phyloP scores from a whole-genome alignment of 805 yeast species.

The Yarrowia divulgata region DNA sequence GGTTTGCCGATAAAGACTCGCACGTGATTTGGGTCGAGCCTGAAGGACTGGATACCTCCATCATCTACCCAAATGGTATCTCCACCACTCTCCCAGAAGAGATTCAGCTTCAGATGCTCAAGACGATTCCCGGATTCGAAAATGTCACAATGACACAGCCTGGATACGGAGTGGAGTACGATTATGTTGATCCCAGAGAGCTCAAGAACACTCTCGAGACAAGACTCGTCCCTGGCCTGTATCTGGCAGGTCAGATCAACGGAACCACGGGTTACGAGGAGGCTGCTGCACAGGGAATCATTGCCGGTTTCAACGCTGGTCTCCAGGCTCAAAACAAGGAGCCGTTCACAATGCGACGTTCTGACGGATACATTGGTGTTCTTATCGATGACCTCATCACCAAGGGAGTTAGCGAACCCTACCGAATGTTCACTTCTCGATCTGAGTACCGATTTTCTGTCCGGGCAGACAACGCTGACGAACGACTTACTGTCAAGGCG shows the following conservation, averaged over 20 bases:
- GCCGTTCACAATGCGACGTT: constrained; percentile 66
- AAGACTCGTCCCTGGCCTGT: constrained; percentile 76
- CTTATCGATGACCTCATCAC: constrained; percentile 92
- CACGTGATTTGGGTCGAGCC: constrained; percentile 97
- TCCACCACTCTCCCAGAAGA: constrained; percentile 97
- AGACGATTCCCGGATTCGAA: constrained; percentile 86
- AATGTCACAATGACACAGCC: constrained; percentile 89
- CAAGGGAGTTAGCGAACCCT: constrained; percentile 96
- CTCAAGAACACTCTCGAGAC: constrained; percentile 80
- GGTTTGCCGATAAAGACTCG: constrained; percentile 75
- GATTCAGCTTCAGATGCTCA: constrained; percentile 76
- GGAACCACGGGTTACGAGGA: constrained; percentile 99
- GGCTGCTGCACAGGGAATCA: constrained; percentile 95
- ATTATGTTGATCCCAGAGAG: constrained; percentile 93
- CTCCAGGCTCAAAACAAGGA: constrained; percentile 53
- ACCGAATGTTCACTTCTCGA: constrained; percentile 96
- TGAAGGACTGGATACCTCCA: constrained; percentile 85
- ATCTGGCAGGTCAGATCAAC: constrained; percentile 94
- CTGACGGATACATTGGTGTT: constrained; percentile 92
- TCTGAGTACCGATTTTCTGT: constrained; percentile 91
- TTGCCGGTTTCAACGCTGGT: constrained; percentile 97
- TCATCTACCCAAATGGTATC: constrained; percentile 96
- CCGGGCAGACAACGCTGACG: constrained; percentile 93
- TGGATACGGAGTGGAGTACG: constrained; percentile 99
- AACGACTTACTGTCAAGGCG: constrained; percentile 77